Base-by-base conservation (phyloP, 2,329 filamentous ascomycete species). In the Pleoardoris graminearum region DNA sequence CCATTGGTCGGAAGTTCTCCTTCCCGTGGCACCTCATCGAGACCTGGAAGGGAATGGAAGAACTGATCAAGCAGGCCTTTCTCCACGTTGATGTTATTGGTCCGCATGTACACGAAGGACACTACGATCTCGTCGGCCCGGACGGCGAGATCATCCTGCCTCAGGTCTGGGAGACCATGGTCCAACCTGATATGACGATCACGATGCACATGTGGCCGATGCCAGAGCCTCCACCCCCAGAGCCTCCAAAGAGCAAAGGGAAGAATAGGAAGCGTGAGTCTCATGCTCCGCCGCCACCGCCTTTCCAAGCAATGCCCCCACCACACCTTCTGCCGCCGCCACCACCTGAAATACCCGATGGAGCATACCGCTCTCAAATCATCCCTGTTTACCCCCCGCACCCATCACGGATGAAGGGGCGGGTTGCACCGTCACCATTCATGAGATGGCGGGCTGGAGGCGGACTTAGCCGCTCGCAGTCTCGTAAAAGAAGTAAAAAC, bases 131-230 rank as follows among this genome's bases (percentile, higher is more conserved):
- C 25, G 66, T 72, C 12, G 75, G 74, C 7, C 75, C 76, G 0
- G 71, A 77, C 45, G 70, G 70, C 29, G 74, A 77, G 57, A 76
- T 77, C 56, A 77, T 78, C 47, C 66, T 77, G 7, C 76, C 76
- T 3, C 72, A 75, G 48, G 71, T 76, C 12, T 78, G 75, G 75
- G 75, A 78, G 27, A 73, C 68, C 0, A 70, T 75, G 57, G 62
- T 78, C 23, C 66, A 77, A 58, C 76, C 76, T 1, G 75, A 75
- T 51, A 76, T 70, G 74, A 67, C 70, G 36, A 72, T 77, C 52
- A 74, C 62, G 7, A 77, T 78, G 75, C 70, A 75, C 47, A 74
- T 77, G 61, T 77, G 76, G 75, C 75, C 75, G 0, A 70, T 76
- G 61, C 61, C 66, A 5, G 69, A 74, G 27, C 59, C 25, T 5